Conservation (phyloP, 176 grass and related monocot genomes). For the Rhipidocladum racemiflorum region DNA sequence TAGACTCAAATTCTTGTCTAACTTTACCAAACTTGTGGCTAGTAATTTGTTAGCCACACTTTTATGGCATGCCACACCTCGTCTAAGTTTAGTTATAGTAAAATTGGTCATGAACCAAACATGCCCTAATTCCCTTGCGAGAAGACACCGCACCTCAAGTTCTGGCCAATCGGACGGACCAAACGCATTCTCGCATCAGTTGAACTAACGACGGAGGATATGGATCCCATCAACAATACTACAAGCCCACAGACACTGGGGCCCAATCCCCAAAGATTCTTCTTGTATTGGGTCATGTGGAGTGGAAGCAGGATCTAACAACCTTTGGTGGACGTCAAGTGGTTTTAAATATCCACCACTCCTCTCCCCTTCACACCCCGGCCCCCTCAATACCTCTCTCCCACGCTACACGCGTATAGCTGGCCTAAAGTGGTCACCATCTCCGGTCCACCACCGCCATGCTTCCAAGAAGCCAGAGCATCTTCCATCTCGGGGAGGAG, state of each 20-base stretch:
- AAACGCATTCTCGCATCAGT: not conserved
- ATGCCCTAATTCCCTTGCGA: not conserved
- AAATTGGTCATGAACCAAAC: too few relatives aligned
- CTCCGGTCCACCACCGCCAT: slow-evolving; percentile 6
- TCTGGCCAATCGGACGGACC: not conserved
- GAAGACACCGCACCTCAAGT: too few relatives aligned
- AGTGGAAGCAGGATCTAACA: slow-evolving; percentile 24
- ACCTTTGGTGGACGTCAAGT: slow-evolving; percentile 33
- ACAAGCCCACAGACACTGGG: not conserved
- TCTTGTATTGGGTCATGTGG: slow-evolving; percentile 35
- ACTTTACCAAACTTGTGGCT: too few relatives aligned
- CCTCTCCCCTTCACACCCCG: slow-evolving; percentile 19
- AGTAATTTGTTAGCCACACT: too few relatives aligned
- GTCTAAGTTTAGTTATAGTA: too few relatives aligned
- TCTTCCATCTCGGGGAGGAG: slow-evolving; percentile 61
- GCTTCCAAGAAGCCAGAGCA: slow-evolving; percentile 57
- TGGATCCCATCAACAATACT: not conserved
- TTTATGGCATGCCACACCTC: too few relatives aligned
- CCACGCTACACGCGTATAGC: not conserved
- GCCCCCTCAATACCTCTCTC: not conserved
- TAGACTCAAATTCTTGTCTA: too few relatives aligned
- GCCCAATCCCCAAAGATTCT: slow-evolving; percentile 23
- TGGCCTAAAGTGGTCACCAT: too few relatives aligned
- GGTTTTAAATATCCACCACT: slow-evolving; percentile 58
- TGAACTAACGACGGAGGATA: not conserved